A percentile compares a stretch with the other conserved stretches of the same genome.
Evolutionary conservation across 2,329 filamentous ascomycete genomes (phyloP).

Genomic region (Teratosphaeriaceae sp.): DNA sequence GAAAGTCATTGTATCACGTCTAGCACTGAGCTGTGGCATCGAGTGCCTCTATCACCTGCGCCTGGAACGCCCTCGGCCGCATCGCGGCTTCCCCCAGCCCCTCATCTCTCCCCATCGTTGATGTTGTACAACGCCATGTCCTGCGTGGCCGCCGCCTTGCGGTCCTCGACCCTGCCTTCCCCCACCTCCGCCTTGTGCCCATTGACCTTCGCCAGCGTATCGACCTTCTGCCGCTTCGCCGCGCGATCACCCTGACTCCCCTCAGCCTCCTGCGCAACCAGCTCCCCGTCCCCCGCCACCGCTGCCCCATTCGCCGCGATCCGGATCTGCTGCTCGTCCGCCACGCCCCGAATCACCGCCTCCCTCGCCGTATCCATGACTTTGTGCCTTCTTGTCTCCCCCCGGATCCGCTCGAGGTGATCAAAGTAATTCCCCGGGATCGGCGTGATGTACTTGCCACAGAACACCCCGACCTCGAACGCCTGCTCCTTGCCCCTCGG

Average conservation of each 20-base stretch:
- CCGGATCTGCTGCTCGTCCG: slow-evolving; percentile 53
- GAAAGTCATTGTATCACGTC: no score
- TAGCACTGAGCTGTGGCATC: no score
- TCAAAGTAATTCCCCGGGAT: slow-evolving; percentile 77
- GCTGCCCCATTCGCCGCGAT: slow-evolving; percentile 57
- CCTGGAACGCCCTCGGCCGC: background rate
- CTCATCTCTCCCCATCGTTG: slow-evolving; percentile 10
- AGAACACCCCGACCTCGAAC: slow-evolving; percentile 92
- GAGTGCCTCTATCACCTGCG: no score
- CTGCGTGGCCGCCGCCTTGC: background rate
- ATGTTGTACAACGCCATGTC: slow-evolving; percentile 14
- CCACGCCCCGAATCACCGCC: slow-evolving; percentile 57
- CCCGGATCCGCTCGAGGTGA: slow-evolving; percentile 65
- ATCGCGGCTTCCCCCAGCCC: no score
- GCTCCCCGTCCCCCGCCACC: slow-evolving; percentile 49
- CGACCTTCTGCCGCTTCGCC: slow-evolving; percentile 21
- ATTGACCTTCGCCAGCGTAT: slow-evolving; percentile 13
- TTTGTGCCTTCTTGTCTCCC: slow-evolving; percentile 63
- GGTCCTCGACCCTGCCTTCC: background rate
- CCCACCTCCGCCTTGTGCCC: background rate
- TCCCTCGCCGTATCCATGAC: slow-evolving; percentile 58
- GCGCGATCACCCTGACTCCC: slow-evolving; percentile 11
- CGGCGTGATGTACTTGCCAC: slow-evolving; percentile 75
- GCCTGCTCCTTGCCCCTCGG: slow-evolving; percentile 52
- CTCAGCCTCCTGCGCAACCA: slow-evolving; percentile 44